These are phyloP conservation scores for Agrocybe pediades DNA, from an alignment of 768 basidiomycete species.

Conservation along the genomic window DNA sequence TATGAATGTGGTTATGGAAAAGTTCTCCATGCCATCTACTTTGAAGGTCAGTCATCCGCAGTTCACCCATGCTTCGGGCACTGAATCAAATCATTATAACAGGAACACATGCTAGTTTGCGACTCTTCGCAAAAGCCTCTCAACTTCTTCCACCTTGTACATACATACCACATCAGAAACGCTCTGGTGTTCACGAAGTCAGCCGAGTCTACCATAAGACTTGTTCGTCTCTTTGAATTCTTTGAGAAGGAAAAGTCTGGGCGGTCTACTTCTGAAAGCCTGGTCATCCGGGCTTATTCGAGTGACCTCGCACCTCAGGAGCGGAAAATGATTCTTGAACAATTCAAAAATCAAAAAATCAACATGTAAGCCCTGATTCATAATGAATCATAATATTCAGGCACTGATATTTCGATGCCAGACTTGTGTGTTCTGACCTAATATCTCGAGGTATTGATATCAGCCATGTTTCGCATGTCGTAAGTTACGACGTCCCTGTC, in stretches of 20 bases:
- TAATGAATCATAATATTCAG: background rate
- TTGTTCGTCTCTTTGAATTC: constrained; percentile 79
- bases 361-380: constrained; percentile 62
- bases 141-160: constrained; percentile 84
- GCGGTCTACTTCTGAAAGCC: constrained; percentile 19
- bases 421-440: constrained; percentile 94
- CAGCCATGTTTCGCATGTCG: constrained; percentile 87
- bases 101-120: constrained; percentile 90
- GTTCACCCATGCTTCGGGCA: background rate
- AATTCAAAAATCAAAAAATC: constrained; percentile 80
- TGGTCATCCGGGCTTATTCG: constrained; percentile 76
- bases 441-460: constrained; percentile 97
- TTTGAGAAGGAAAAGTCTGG: constrained; percentile 58
- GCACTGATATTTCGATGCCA: constrained; percentile 29
- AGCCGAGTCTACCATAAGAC: constrained; percentile 83
- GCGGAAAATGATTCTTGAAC: constrained; percentile 74
- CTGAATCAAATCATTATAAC: constrained; percentile 4
- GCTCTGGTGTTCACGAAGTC: constrained; percentile 97
- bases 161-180: constrained; percentile 57
- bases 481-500: constrained; percentile 95
- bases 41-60: constrained; percentile 54
- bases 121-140: constrained; percentile 84
- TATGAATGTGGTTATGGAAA: constrained; percentile 66
- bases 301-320: constrained; percentile 79
- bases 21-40: constrained; percentile 79